Evolutionary conservation across 2,329 filamentous ascomycete species (phyloP).

Genomic region (Talaromyces amestolkiae): DNA sequence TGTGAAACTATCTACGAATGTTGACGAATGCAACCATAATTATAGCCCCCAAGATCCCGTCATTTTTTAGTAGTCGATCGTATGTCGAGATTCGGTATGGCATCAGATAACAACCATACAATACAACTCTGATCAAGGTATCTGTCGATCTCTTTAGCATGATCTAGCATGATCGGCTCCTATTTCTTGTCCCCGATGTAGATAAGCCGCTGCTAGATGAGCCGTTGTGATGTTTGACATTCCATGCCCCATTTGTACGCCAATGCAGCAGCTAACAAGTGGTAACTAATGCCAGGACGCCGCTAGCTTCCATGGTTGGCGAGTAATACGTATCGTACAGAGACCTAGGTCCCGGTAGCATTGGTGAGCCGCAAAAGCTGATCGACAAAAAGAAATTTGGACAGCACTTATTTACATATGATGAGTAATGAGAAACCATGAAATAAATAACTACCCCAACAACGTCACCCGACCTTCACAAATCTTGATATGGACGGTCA

Average conservation of each 20-base stretch:
- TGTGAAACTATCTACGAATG: not conserved
- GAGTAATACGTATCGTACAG: not conserved
- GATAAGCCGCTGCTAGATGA: not conserved
- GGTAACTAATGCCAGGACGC: not conserved
- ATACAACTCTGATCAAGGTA: not conserved
- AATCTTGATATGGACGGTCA: not conserved
- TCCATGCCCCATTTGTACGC: not conserved
- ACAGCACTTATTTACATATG: too few species aligned
- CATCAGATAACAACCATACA: not conserved
- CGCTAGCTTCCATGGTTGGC: not conserved
- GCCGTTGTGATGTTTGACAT: not conserved
- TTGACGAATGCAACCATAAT: not conserved
- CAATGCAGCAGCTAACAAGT: not conserved
- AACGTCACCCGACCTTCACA: not conserved
- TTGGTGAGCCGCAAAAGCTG: not conserved
- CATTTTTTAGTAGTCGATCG: not conserved
- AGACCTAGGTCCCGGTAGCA: not conserved
- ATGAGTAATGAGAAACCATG: not conserved
- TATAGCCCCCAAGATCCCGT: not conserved
- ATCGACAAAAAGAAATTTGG: not conserved
- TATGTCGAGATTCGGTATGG: not conserved
- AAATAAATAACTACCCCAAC: not conserved
- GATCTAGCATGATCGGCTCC: not conserved
- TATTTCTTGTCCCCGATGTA: not conserved
- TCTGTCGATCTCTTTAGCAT: not conserved